These are phyloP conservation scores for Lathyrus tuberosus DNA, from an alignment of 306 rosid species.

Conservation along the genomic window DNA sequence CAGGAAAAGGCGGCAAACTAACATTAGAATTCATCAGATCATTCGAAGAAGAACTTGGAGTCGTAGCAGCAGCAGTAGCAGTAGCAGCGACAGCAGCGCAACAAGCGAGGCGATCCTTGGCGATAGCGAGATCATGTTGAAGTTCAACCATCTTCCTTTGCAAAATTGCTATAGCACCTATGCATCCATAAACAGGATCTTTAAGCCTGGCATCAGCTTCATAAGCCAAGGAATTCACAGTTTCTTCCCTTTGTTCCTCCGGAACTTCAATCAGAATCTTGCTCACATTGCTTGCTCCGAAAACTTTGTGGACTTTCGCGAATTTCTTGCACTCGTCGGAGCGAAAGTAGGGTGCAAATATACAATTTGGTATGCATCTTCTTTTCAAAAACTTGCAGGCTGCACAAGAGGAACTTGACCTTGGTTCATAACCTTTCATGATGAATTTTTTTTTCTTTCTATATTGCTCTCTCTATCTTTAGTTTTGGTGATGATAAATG, in stretches of 20 bases:
- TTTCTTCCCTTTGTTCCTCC: conserved; percentile 79
- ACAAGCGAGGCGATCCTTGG: conserved; percentile 77
- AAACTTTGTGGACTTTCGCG: conserved; percentile 90
- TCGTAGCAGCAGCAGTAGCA: conserved; percentile 20
- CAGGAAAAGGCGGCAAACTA: conserved; percentile 49
- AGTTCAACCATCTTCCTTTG: conserved; percentile 78
- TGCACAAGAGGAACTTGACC: conserved; percentile 90
- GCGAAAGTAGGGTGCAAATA: conserved; percentile 84
- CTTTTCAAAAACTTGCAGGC: conserved; percentile 90
- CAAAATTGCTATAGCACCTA: conserved; percentile 78
- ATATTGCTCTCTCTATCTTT: background rate
- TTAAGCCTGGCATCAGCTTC: conserved; percentile 84
- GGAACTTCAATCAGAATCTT: conserved; percentile 85
- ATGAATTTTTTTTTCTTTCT: conserved; percentile 35
- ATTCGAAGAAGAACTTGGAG: conserved; percentile 6
- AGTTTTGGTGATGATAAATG: conserved; percentile 30
- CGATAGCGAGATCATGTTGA: conserved; percentile 75
- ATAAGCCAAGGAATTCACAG: conserved; percentile 80
- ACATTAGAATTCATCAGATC: conserved; percentile 39
- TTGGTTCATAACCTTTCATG: conserved; percentile 78
- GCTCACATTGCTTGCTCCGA: conserved; percentile 97
- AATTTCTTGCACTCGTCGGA: conserved; percentile 83
- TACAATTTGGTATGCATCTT: conserved; percentile 76
- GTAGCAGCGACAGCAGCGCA: conserved; percentile 42
- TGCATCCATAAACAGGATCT: conserved; percentile 98